Conservation (phyloP, 129 eudicot genomes). For the Ambrosia trifida region DNA sequence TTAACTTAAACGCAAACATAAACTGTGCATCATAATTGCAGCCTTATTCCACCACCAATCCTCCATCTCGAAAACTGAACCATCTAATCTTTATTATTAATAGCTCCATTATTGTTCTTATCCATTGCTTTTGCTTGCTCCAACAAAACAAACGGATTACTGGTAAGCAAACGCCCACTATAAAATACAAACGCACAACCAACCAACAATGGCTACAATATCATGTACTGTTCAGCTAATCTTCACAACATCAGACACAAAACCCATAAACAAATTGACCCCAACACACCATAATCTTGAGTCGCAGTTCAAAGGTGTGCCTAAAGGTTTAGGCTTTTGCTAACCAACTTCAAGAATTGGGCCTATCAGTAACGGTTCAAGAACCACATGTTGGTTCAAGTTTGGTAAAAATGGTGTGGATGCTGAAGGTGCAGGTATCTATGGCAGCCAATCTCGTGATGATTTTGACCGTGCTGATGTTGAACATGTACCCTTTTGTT, state of each 20-base stretch:
- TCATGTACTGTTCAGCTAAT: constrained; percentile 33
- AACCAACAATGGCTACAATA: constrained; percentile 49
- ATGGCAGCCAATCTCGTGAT: constrained; percentile 80
- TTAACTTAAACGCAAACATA: no score
- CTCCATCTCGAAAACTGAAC: no score
- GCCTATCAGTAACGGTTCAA: constrained; percentile 39
- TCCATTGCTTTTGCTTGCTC: no score
- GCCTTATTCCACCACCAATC: no score
- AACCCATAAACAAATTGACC: constrained; percentile 14
- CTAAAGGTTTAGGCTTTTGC: constrained; percentile 42
- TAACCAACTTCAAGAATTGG: constrained; percentile 42
- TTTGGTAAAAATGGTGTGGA: constrained; percentile 91
- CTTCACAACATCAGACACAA: constrained; percentile 22
- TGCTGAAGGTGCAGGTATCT: constrained; percentile 89
- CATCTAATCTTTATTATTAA: no score
- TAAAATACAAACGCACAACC: no score
- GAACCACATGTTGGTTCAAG: constrained; percentile 81
- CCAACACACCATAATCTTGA: constrained; percentile 26
- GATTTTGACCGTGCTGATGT: constrained; percentile 95
- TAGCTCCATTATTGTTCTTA: no score
- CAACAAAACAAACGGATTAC: no score
- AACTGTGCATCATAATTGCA: no score
- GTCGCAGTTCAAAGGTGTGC: constrained; percentile 48
- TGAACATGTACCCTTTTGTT: constrained; percentile 62
- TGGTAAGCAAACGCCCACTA: no score